Conservation (phyloP, 108 stramenopile species). For the Epithemia pelagica region DNA sequence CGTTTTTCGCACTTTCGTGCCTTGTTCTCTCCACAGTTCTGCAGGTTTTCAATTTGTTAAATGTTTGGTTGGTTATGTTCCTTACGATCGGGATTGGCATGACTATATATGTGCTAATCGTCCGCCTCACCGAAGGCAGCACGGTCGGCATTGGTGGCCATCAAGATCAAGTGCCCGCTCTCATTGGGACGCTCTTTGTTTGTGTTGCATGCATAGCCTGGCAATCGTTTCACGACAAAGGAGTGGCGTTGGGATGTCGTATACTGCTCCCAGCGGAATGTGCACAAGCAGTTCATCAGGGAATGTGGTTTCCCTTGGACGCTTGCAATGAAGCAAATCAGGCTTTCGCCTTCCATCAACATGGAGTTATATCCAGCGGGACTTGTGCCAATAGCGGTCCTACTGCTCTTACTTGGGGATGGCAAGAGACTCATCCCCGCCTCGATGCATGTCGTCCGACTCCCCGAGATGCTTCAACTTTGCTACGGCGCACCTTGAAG, state of each 20-base stretch:
- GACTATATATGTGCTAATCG: too few relatives aligned
- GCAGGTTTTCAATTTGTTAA: slow-evolving; percentile 24
- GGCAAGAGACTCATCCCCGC: slow-evolving; percentile 35
- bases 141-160: not conserved
- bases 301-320: slow-evolving; percentile 67
- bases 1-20: slow-evolving; percentile 38
- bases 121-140: not conserved
- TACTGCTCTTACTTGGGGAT: slow-evolving; percentile 60
- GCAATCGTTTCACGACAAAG: slow-evolving; percentile 44
- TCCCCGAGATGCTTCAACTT: slow-evolving; percentile 39
- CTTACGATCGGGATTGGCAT: too few relatives aligned
- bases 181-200: slow-evolving; percentile 30
- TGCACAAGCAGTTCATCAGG: slow-evolving; percentile 49
- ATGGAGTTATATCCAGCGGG: slow-evolving; percentile 45
- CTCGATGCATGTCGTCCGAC: slow-evolving; percentile 71
- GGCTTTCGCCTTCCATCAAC: slow-evolving; percentile 55
- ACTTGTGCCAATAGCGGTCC: slow-evolving; percentile 43
- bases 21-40: slow-evolving; percentile 34
- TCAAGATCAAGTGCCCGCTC: slow-evolving; percentile 27
- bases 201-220: slow-evolving; percentile 56
- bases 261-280: slow-evolving; percentile 54
- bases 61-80: slow-evolving; percentile 23
- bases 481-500: slow-evolving; percentile 41
- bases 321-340: slow-evolving; percentile 69
- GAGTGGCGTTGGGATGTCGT: too few relatives aligned